phyloP scores from a whole-genome alignment of 2,329 filamentous ascomycete species.

The Pseudogymnoascus sp. region DNA sequence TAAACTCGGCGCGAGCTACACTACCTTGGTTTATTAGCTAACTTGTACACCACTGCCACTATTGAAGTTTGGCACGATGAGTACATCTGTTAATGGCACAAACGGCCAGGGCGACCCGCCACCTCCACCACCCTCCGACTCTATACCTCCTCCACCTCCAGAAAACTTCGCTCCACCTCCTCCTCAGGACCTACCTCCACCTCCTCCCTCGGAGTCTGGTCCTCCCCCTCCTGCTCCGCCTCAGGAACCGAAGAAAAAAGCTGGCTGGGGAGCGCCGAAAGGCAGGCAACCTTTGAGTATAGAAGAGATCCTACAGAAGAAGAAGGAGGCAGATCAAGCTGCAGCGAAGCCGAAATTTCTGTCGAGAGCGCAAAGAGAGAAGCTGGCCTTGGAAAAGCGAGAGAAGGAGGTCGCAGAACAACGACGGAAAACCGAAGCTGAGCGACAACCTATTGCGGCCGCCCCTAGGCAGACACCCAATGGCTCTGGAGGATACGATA shows the following conservation, averaged over 20 bases:
- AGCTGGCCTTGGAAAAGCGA: conserved; percentile 68
- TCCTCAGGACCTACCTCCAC: conserved; percentile 31
- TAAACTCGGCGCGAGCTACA: conserved; percentile 4
- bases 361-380: conserved; percentile 73
- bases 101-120: conserved; percentile 21
- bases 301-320: conserved; percentile 76
- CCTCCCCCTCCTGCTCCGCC: conserved; percentile 36
- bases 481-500: conserved; percentile 19
- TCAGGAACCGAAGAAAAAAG: conserved; percentile 42
- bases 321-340: conserved; percentile 76
- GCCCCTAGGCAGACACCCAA: conserved; percentile 16
- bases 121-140: conserved; percentile 25
- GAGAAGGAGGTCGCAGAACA: conserved; percentile 62
- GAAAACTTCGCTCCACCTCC: conserved; percentile 33
- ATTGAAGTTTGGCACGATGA: neutral
- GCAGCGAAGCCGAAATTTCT: conserved; percentile 84
- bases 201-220: conserved; percentile 30
- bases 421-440: conserved; percentile 37
- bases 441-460: conserved; percentile 18
- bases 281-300: conserved; percentile 58
- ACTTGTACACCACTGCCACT: conserved; percentile 1
- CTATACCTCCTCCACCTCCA: conserved; percentile 31
- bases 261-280: conserved; percentile 39
- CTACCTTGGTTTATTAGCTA: conserved; percentile 10
- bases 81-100: conserved; percentile 9